Evolutionary conservation across 176 grass and related monocot species (phyloP), one percentile per base, ranked within the genome.

Genomic region (Triticum aestivum): DNA sequence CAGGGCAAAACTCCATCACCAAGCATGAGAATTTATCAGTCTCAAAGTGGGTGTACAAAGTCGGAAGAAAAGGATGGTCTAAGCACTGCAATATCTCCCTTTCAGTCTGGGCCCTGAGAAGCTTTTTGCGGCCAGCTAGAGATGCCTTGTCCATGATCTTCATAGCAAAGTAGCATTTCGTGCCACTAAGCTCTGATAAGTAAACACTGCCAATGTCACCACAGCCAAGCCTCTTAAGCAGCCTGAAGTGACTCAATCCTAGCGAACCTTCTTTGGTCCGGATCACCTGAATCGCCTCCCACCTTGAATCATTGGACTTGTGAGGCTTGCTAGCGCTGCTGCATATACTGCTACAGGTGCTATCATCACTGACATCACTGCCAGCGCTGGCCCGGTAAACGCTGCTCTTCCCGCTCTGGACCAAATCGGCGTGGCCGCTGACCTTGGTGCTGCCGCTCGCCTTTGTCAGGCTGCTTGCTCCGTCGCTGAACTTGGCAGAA

Each of bases 1-100:
- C 94, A 83, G 91, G 91, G 72, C 94, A 96, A 79, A 93, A 96
- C 91, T 96, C 94, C 94, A 96, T 96, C 47, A 96, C 94, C 85
- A 96, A 85, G 73, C 94, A 96, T 52, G 91, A 91, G 83, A 96
- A 93, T 39, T 96, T 96, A 54, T 93, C 94, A 0, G 94, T 96
- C 84, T 96, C 94, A 54, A 96, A 93, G 71, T 93, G 94, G n/a
- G 91, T 91, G 65, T 91, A 96, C 82, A 96, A 72, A 37, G 94
- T 96, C 27, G 94, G 94, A 85, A 95, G 85, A 82, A 95, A 95
- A 11, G 93, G 93, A 58, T 95, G 93, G 78, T 95, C 93, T 56
- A 95, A 45, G 62, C 93, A 95, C 80, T 92, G 90, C 75, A 95
- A 73, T 84, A 95, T 95, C 82, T 95, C 93, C 76, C 85, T 95